Evolutionary conservation across 495 filamentous ascomycete genomes (phyloP).

Genomic region (Aspergillus mulundensis): DNA sequence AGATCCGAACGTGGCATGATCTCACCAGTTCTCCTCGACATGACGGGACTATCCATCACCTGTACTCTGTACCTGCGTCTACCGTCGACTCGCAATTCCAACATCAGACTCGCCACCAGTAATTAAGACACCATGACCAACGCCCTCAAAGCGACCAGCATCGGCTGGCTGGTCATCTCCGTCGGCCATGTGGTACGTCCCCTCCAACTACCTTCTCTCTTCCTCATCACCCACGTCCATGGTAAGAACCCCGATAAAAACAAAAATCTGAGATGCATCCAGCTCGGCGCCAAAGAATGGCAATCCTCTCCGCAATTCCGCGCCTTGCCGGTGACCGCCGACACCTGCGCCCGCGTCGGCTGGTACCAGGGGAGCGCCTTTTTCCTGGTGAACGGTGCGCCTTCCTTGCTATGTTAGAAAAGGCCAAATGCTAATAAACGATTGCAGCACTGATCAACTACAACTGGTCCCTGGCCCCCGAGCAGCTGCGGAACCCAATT

Average conservation of each 20-base stretch:
- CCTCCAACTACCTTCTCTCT: background rate
- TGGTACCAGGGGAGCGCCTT: slow-evolving; percentile 34
- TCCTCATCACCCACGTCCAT: background rate
- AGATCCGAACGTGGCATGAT: no score
- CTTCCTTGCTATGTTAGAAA: background rate
- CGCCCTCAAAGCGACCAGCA: slow-evolving; percentile 16
- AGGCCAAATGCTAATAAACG: background rate
- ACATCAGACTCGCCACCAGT: no score
- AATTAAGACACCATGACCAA: no score
- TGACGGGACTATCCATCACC: no score
- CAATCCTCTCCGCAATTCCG: slow-evolving; percentile 19
- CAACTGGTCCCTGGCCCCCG: slow-evolving; percentile 23
- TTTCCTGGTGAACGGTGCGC: slow-evolving; percentile 25
- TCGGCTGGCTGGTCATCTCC: slow-evolving; percentile 20
- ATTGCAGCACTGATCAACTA: slow-evolving; percentile 26
- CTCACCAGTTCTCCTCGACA: no score
- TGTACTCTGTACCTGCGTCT: no score
- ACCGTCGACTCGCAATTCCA: no score
- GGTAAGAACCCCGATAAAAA: background rate
- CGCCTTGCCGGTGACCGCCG: slow-evolving; percentile 23
- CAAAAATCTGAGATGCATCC: background rate
- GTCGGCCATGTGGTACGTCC: slow-evolving; percentile 21
- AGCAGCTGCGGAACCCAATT: slow-evolving; percentile 19
- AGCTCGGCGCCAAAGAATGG: slow-evolving; percentile 22
- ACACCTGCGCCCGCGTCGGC: slow-evolving; percentile 25